Evolutionary conservation across 2,329 filamentous ascomycete genomes (phyloP), one percentile per base, ranked within the genome.

Genomic region (Eurotiales sp.): DNA sequence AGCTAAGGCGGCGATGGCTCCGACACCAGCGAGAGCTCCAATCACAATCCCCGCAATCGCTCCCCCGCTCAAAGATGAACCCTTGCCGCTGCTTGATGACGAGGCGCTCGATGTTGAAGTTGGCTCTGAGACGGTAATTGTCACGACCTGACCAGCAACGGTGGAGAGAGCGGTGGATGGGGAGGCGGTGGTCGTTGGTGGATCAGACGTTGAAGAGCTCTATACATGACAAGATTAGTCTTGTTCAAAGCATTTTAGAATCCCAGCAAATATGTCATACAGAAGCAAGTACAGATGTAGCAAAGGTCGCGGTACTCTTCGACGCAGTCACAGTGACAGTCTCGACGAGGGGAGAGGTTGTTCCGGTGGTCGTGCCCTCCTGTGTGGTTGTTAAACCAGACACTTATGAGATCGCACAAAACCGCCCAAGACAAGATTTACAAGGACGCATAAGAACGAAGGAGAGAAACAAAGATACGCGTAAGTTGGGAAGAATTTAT

Each of bases 31-130:
- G 17, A 73, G 55, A 11, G 69, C 61, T 51, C 72, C 73, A 23
- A 75, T 62, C 3, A 73, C 70, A 45, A 75, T 68, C 23, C 73
- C 73, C 5, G 72, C 72, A 52, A 75, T 72, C 10, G 67, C 65
- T 27, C 73, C 73, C 15, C 65, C 66, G 30, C 66, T 70, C 30
- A 75, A 51, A 11, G 62, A 58, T 14, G 63, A 58, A 17, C 63
- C 65, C 15, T 56, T 49, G n/a, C 27, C 14, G 11, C 47, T 48
- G 17, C 55, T 58, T 30, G 46, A 50, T 7, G 58, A 46, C 2
- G 59, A 52, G 10, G 58, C 48, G 37, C 55, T 52, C 10, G 61
- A 29, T 1, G 56, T 54, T 27, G 62, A 43, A 3, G 55, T 59
- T 2, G 61, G 15, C 11, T 58, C 55, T 8, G 55, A 44, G 23